Percentiles rank a stretch among this genome's conserved stretches.
Evolutionary conservation across 345 rosid genomes (phyloP).

Genomic region (Aquilaria malaccensis): DNA sequence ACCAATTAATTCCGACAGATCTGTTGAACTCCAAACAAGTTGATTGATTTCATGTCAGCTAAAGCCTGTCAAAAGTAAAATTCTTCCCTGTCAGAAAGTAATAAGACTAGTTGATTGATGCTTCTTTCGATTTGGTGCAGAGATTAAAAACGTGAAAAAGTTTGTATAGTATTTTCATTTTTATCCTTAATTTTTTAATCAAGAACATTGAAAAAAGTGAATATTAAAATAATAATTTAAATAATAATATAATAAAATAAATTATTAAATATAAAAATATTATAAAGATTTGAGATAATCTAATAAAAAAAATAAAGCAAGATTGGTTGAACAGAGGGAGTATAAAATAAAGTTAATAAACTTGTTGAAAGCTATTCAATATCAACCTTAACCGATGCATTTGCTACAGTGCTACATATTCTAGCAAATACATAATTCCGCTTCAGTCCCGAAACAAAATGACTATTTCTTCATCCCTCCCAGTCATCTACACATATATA

Average conservation of each 20-base stretch:
- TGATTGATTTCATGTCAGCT: constrained; percentile 72
- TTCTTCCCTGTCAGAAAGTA: constrained; percentile 11
- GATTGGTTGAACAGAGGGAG: neutral
- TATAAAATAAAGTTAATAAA: neutral
- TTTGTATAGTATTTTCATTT: no score
- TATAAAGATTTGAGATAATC: no score
- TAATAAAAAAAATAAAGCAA: no score
- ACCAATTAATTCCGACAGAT: constrained; percentile 93
- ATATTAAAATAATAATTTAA: no score
- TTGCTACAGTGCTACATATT: constrained; percentile 78
- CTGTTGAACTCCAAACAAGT: constrained; percentile 99
- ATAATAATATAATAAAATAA: no score
- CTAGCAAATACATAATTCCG: constrained; percentile 94
- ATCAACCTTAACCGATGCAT: constrained; percentile 80
- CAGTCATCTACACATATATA: constrained; percentile 58
- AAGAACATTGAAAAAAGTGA: no score
- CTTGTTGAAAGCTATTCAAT: neutral
- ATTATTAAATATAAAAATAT: no score
- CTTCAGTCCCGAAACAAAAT: constrained; percentile 62
- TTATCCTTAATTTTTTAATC: no score
- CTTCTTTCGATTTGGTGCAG: neutral
- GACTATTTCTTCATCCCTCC: constrained; percentile 92
- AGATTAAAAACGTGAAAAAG: no score
- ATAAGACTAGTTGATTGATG: neutral
- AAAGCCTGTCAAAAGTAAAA: constrained; percentile 46